Evolutionary conservation across 2,329 filamentous ascomycete species (phyloP).

Genomic region (Alternaria triticimaculans): DNA sequence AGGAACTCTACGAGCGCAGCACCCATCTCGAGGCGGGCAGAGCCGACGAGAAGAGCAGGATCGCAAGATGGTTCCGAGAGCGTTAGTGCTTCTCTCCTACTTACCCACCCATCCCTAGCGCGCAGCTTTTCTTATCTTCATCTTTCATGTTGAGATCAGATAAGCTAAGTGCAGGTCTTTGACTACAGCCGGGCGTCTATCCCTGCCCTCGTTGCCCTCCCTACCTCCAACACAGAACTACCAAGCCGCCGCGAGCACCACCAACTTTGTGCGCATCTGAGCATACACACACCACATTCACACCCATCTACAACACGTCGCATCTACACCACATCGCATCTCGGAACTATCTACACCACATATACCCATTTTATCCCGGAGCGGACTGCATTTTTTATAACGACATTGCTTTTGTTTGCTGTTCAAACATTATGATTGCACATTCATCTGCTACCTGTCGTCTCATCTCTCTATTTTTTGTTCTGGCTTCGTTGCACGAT

Average conservation of each 20-base stretch:
- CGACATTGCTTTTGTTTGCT: not conserved
- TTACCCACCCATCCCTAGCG: slow-evolving; percentile 2
- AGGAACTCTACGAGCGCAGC: slow-evolving; percentile 68
- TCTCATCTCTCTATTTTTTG: not conserved
- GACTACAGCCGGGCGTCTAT: slow-evolving; percentile 29
- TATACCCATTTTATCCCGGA: slow-evolving; percentile 7
- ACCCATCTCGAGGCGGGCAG: slow-evolving; percentile 59
- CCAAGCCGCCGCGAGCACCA: slow-evolving; percentile 25
- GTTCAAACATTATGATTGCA: not conserved
- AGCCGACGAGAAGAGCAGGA: slow-evolving; percentile 52
- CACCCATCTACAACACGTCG: not conserved
- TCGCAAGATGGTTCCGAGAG: slow-evolving; percentile 56
- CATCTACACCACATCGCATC: not conserved
- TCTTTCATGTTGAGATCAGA: slow-evolving; percentile 19
- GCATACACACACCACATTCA: not conserved
- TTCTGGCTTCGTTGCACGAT: slow-evolving; percentile 4
- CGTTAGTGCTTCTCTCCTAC: slow-evolving; percentile 46
- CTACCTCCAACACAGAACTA: slow-evolving; percentile 36
- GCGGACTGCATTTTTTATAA: slow-evolving; percentile 4
- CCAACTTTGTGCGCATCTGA: slow-evolving; percentile 35
- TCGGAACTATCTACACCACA: not conserved
- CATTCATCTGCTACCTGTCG: not conserved
- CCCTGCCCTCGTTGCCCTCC: slow-evolving; percentile 30
- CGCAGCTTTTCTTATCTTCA: slow-evolving; percentile 17
- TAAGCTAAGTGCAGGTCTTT: slow-evolving; percentile 31